Evolutionary conservation across 305 asterid genomes (phyloP), one percentile per base, ranked within the genome.

Genomic region (Fraxinus greggii): DNA sequence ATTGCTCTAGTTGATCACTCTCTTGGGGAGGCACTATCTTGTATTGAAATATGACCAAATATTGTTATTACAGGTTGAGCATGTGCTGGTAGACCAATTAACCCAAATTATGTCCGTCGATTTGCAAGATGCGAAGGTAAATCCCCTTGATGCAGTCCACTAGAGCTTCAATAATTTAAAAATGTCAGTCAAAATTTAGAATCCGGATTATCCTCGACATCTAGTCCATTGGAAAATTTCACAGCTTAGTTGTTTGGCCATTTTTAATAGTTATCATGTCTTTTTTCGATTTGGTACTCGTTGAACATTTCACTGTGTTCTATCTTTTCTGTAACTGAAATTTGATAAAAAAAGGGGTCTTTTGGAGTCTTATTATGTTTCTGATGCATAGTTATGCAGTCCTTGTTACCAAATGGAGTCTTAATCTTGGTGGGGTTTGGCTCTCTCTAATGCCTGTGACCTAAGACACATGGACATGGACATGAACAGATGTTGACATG

Each of bases 121-220:
- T 92, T 83, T 96, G 91, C 99, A 92, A 85, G 98, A 92, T 82
- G 94, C 95, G 80, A 96, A 96, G 99, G 99, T 96, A 88, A 88
- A 63, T 88, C 61, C 33, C 70, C 24, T 54, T 19, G 33, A 8
- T 32, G n/a, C 61, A 56, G 70, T 70, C 74, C 75, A 72, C 76
- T 82, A 10, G 59, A 78, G 75, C 69, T 76, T 72, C 54, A 75
- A 61, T 36, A 65, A 74, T 80, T 63, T 42, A 40, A 67, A 72
- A 65, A 61, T 59, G 29, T 32, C 0, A 4, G 69, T 65, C 73
- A 67, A 48, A 21, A 76, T 63, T 5, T 65, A 28, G 45, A 77
- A 78, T 82, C 81, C 19, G 75, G 76, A 80, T 59, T 80, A 24
- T 48, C 38, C 73, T 36, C 72, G 65, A 38, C 24, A 38, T 23